These are phyloP conservation scores for Pilaira anomala DNA, from an alignment of 192 early-diverging fungal genomes.

Conservation along the genomic window DNA sequence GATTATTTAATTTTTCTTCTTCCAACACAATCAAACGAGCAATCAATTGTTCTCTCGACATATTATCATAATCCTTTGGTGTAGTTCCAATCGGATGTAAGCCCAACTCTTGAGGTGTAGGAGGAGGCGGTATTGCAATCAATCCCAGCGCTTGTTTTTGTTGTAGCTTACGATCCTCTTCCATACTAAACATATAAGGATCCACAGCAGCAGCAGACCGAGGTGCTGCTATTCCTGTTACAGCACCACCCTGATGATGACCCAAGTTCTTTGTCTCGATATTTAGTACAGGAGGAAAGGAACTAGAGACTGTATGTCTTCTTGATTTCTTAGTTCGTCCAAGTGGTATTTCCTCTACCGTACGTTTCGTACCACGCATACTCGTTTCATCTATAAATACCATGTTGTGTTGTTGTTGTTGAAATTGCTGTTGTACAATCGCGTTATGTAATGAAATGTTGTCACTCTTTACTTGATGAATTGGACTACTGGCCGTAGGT, in stretches of 20 bases:
- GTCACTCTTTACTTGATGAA: slow-evolving; percentile 19
- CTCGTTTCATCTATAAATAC: background rate
- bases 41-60: slow-evolving; percentile 30
- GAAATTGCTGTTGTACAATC: slow-evolving; percentile 14
- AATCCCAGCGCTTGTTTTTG: slow-evolving; percentile 5
- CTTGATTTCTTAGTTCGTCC: slow-evolving; percentile 12
- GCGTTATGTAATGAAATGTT: slow-evolving; percentile 22
- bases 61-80: slow-evolving; percentile 23
- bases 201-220: background rate
- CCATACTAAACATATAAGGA: background rate
- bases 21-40: slow-evolving; percentile 29
- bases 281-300: slow-evolving; percentile 6
- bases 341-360: background rate
- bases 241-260: too few relatives aligned
- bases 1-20: slow-evolving; percentile 8
- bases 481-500: background rate
- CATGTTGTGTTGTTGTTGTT: slow-evolving; percentile 16
- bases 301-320: slow-evolving; percentile 21
- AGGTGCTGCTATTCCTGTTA: too few relatives aligned
- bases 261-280: slow-evolving; percentile 11
- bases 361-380: background rate
- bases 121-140: slow-evolving; percentile 21
- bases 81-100: slow-evolving; percentile 2
- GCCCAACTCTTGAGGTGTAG: slow-evolving; percentile 20
- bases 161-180: slow-evolving; percentile 1